A percentile compares a stretch with the other conserved stretches of the same genome.
Evolutionary conservation across 352 stramenopile species (phyloP).

Genomic region (Globisporangium recalcitrans): DNA sequence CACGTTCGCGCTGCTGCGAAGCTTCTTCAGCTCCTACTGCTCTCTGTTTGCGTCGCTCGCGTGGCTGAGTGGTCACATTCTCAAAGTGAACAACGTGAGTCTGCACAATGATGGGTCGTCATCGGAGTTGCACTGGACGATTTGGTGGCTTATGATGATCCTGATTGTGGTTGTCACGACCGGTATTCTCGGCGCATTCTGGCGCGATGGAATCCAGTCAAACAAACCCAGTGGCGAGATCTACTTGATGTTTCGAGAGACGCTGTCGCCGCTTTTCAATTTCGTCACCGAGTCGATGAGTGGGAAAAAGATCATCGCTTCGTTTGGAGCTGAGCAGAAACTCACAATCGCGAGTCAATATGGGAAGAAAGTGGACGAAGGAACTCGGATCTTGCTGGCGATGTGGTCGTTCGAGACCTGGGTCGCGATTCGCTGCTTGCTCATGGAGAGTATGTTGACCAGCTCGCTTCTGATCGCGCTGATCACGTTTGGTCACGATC

Average conservation of each 20-base stretch:
- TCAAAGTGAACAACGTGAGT: conserved; percentile 18
- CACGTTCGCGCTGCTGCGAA: conserved; percentile 35
- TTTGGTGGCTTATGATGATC: conserved; percentile 26
- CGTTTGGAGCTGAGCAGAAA: conserved; percentile 30
- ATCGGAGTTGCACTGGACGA: neutral
- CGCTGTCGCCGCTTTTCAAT: conserved; percentile 31
- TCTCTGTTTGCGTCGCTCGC: conserved; percentile 30
- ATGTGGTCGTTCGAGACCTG: conserved; percentile 34
- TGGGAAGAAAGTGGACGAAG: conserved; percentile 31
- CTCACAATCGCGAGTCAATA: conserved; percentile 27
- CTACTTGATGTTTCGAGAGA: conserved; percentile 33
- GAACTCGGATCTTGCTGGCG: conserved; percentile 25
- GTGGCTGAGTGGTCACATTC: conserved; percentile 32
- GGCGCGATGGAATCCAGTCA: conserved; percentile 23
- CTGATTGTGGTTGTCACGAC: conserved; percentile 24
- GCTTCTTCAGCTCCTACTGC: conserved; percentile 32
- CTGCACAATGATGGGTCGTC: neutral
- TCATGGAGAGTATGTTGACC: conserved; percentile 31
- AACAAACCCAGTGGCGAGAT: conserved; percentile 30
- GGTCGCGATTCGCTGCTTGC: conserved; percentile 26
- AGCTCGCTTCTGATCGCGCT: conserved; percentile 33
- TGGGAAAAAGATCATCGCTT: conserved; percentile 28
- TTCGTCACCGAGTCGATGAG: conserved; percentile 38
- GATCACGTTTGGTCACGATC: conserved; percentile 26
- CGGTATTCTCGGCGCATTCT: conserved; percentile 20